Conservation (phyloP, 768 basidiomycete genomes). For the Amanita brunnescens region DNA sequence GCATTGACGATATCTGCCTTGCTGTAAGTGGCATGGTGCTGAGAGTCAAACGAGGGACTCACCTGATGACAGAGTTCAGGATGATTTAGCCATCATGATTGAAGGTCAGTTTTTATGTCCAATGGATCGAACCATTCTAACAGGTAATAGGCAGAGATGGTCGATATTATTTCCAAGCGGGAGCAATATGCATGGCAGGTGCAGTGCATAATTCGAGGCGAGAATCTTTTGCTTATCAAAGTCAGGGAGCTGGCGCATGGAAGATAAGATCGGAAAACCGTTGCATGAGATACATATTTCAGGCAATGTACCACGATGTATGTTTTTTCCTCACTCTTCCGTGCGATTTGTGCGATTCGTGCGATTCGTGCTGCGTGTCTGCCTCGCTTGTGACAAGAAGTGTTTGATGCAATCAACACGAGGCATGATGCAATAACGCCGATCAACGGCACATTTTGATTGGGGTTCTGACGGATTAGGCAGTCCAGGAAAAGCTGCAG, state of each 20-base stretch:
- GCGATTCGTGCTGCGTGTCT: neutral
- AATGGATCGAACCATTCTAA: neutral
- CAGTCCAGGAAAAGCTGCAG: slow-evolving; percentile 56
- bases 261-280: slow-evolving; percentile 66
- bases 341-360: too few relatives aligned
- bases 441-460: neutral
- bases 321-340: slow-evolving; percentile 17
- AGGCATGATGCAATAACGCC: neutral
- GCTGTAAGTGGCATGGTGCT: slow-evolving; percentile 36
- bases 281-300: slow-evolving; percentile 64
- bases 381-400: too few relatives aligned
- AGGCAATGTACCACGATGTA: slow-evolving; percentile 69
- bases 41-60: neutral
- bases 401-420: neutral
- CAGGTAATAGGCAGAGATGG: slow-evolving; percentile 47
- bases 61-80: slow-evolving; percentile 34
- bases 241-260: slow-evolving; percentile 66
- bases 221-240: neutral
- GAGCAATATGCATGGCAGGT: slow-evolving; percentile 60
- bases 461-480: slow-evolving; percentile 2
- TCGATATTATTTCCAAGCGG: slow-evolving; percentile 67
- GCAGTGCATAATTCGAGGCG: slow-evolving; percentile 7
- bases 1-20: slow-evolving; percentile 56
- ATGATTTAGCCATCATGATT: slow-evolving; percentile 52
- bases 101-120: slow-evolving; percentile 31